Conservation (phyloP, 208 protist genomes). For the Leishmania aethiopica region DNA sequence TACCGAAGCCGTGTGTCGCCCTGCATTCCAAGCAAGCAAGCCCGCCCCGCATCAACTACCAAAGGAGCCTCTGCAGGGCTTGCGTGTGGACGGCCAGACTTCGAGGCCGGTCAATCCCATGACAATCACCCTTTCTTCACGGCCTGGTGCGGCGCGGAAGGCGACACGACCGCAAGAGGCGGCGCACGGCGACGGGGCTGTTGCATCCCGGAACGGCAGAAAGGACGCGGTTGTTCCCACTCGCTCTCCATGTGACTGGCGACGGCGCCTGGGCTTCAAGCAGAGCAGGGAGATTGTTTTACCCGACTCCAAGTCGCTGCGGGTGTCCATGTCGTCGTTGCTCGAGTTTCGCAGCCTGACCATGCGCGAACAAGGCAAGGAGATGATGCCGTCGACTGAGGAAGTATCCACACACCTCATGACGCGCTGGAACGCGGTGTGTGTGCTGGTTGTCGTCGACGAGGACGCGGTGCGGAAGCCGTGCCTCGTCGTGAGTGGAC, state of each 20-base stretch:
- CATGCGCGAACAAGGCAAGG: slow-evolving; percentile 29
- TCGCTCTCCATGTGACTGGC: neutral
- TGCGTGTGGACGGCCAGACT: neutral
- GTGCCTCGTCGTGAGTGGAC: slow-evolving; percentile 29
- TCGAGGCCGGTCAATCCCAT: neutral
- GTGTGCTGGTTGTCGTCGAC: slow-evolving; percentile 27
- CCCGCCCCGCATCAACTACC: neutral
- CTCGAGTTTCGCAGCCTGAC: slow-evolving; percentile 34
- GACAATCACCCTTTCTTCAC: neutral
- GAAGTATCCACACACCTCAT: slow-evolving; percentile 22
- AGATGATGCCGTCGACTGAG: slow-evolving; percentile 21
- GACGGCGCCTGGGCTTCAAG: slow-evolving; percentile 27
- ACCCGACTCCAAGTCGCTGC: slow-evolving; percentile 23
- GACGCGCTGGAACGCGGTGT: slow-evolving; percentile 16
- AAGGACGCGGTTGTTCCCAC: neutral
- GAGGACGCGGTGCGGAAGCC: slow-evolving; percentile 31
- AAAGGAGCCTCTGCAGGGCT: neutral
- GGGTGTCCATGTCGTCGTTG: slow-evolving; percentile 5
- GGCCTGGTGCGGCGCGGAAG: neutral
- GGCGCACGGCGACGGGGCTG: neutral
- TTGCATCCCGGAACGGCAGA: neutral
- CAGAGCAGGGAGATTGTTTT: slow-evolving; percentile 22
- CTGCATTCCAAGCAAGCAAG: neutral
- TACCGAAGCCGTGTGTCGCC: neutral
- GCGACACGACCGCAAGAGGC: neutral